Percentiles rank a stretch among this genome's conserved stretches.
phyloP scores from a whole-genome alignment of 208 protist genomes.

The Eutreptiella sp. region DNA sequence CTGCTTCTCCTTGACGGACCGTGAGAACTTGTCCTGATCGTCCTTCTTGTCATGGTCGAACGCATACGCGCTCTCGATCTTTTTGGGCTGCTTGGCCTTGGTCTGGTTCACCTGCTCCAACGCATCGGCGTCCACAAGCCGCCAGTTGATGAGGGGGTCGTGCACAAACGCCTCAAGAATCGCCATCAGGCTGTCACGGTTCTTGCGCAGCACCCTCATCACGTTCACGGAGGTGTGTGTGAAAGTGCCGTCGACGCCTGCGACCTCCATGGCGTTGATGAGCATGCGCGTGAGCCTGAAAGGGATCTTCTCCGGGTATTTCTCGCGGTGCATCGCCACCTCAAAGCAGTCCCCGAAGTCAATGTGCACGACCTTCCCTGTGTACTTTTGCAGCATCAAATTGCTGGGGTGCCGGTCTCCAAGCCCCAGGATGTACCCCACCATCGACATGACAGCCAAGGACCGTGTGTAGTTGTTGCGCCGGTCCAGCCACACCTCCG shows the following conservation, averaged over 20 bases:
- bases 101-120: conserved; percentile 28
- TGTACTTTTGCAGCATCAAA: conserved; percentile 97
- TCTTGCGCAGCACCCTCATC: conserved; percentile 94
- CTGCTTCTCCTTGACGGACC: background rate
- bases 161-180: conserved; percentile 99
- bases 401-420: conserved; percentile 99
- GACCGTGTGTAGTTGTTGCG: conserved; percentile 96
- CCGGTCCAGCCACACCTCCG: conserved; percentile 97
- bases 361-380: conserved; percentile 98
- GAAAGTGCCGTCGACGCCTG: conserved; percentile 97
- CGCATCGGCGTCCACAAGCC: conserved; percentile 79
- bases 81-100: background rate
- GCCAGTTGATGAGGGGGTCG: conserved; percentile 99
- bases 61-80: no score
- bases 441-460: conserved; percentile 98
- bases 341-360: conserved; percentile 99
- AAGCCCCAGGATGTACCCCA: conserved; percentile 95
- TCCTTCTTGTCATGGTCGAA: background rate
- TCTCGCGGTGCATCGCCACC: conserved; percentile 94
- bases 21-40: background rate
- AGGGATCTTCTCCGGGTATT: conserved; percentile 98
- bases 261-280: conserved; percentile 95
- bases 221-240: conserved; percentile 92
- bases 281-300: conserved; percentile 99
- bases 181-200: conserved; percentile 97